Evolutionary conservation across 225 moss, liverwort and hornwort genomes (phyloP), one percentile per base, ranked within the genome.

Genomic region (Pseudoscleropodium purum): DNA sequence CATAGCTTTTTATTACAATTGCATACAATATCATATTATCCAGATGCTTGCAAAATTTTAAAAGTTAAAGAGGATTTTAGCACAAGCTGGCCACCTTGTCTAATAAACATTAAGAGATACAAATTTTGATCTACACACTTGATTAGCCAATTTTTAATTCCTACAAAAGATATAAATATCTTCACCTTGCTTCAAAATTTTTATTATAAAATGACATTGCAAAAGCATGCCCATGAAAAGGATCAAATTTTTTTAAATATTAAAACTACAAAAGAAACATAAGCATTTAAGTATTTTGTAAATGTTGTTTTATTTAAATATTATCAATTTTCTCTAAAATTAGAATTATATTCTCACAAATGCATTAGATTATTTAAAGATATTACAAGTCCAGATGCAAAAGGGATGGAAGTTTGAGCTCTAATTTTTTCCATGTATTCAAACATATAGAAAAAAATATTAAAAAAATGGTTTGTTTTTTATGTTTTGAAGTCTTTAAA

Each of bases 161-260:
- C 4, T 1, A 39, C 39, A 23, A 70, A n/a, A 70, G 7, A 21
- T 0, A 3, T 11, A n/a, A n/a, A 24, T 8, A 24, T 25, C 2
- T 1, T 1, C 7, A 25, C 14, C 14, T 25, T 70, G 39, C 25
- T 70, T 39, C 5, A 14, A 70, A 70, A 14, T 25, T 25, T 70
- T 5, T 8, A 25, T 14, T 37, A 0, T 7, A 70, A 70, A 13
- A 14, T 24, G 2, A 24, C 2, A 13, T 70, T 70, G 8, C 14
- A 39, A n/a, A 70, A 14, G 7, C 7, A n/a, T n/a, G 13, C 18
- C 0, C 3, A 2, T 24, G 2, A 15, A 39, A 24, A 25, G 23
- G 4, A 23, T 25, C 1, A 13, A 70, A 4, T 37, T 1, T 5
- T 15, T 5, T 17, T 7, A n/a, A 70, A 70, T 13, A 39, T 14